Evolutionary conservation across 2,329 filamentous ascomycete genomes (phyloP).

Genomic region (Periconia digitata): DNA sequence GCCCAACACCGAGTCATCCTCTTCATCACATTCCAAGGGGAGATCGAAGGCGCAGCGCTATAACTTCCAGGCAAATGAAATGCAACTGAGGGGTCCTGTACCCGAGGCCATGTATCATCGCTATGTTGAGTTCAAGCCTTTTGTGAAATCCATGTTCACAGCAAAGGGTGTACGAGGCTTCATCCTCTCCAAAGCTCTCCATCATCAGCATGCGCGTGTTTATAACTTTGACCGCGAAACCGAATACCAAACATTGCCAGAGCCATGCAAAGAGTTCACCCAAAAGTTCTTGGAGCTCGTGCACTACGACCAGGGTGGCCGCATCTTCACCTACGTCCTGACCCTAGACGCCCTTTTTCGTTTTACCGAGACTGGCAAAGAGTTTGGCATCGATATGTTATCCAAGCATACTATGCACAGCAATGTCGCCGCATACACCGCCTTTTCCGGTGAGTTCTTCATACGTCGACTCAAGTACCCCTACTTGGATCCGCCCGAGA

Average conservation of each 20-base stretch:
- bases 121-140: slow-evolving; percentile 89
- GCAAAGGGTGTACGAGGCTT: slow-evolving; percentile 74
- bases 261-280: slow-evolving; percentile 70
- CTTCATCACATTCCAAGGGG: slow-evolving; percentile 44
- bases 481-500: slow-evolving; percentile 38
- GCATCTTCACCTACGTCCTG: slow-evolving; percentile 89
- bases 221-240: slow-evolving; percentile 86
- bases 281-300: slow-evolving; percentile 82
- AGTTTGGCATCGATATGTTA: slow-evolving; percentile 90
- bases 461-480: slow-evolving; percentile 65
- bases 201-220: slow-evolving; percentile 84
- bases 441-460: slow-evolving; percentile 92
- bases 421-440: slow-evolving; percentile 87
- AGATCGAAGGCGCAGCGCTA: slow-evolving; percentile 64
- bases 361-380: slow-evolving; percentile 94
- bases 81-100: slow-evolving; percentile 83
- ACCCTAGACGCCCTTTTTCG: slow-evolving; percentile 84
- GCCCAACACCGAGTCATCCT: slow-evolving; percentile 42
- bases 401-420: slow-evolving; percentile 98
- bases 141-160: slow-evolving; percentile 87
- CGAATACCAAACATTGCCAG: slow-evolving; percentile 66
- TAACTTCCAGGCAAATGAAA: slow-evolving; percentile 91
- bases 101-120: slow-evolving; percentile 82
- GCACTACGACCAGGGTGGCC: slow-evolving; percentile 81
- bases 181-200: slow-evolving; percentile 79